Base-by-base conservation (phyloP, 495 filamentous ascomycete species). In the Polyplosphaeria fusca region DNA sequence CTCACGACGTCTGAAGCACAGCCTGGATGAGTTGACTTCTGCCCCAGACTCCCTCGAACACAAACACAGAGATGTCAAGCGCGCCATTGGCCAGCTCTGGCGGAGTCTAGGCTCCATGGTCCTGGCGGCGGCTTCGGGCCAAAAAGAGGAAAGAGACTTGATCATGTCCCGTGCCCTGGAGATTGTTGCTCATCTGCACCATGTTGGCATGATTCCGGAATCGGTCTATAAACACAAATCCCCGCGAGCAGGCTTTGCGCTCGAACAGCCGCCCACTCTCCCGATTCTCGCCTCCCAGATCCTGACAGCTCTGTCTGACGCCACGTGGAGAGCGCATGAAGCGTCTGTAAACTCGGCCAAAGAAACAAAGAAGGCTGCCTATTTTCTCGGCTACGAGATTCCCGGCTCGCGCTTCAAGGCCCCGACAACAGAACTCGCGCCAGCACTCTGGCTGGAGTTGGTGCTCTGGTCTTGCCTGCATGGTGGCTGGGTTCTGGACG, bases 391-490 rank as follows among this genome's bases (percentile, higher is more conserved):
- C 27, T 67, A 79, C 38, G 76, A 79, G 13, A 74, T 80, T 11
- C 81, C 79, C 1, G 79, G 74, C 23, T 63, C 77, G 3, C 71
- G 74, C 16, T 77, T 77, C 59, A 78, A 76, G 35, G 69, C 79
- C 22, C 69, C 72, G 22, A 68, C 82, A n/a, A 70, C 73, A 44
- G 76, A 79, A 32, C 65, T 85, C 2, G 77, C 77, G 1, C 76
- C 78, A 18, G 79, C 84, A 52, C 70, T 86, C 19, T 87, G 84
- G 84, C 66, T 87, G 1, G 84, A 87, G 58, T 71, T 86, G 12
- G 74, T 86, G 41, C 72, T 87, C 5, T 87, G 83, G 84, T 80
- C 78, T 52, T 87, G 84, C 63, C 72, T 85, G 23, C 81, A 86
- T 61, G 79, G 82, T 54, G 79, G 79, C 4, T 82, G 80, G 71